A percentile compares a stretch with the other conserved stretches of the same genome.
Evolutionary conservation across 129 eudicot species (phyloP).

Genomic region (Solidago caesia): DNA sequence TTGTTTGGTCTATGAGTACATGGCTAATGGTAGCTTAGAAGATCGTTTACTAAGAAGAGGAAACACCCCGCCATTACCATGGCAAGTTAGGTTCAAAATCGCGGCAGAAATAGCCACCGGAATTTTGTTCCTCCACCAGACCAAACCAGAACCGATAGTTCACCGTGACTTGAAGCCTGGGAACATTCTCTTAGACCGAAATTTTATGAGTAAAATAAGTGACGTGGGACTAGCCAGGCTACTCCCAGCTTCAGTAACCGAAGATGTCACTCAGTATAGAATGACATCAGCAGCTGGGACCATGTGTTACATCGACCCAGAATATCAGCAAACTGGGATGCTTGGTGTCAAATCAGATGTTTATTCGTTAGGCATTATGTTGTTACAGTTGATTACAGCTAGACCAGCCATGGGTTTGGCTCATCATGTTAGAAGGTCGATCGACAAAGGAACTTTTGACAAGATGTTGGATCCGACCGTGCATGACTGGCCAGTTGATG

Average conservation of each 20-base stretch:
- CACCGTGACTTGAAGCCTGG: slow-evolving; percentile 72
- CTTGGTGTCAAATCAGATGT: slow-evolving; percentile 59
- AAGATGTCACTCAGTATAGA: slow-evolving; percentile 47
- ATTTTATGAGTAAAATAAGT: slow-evolving; percentile 54
- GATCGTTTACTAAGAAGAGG: slow-evolving; percentile 53
- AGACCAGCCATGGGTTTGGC: slow-evolving; percentile 60
- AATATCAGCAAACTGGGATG: slow-evolving; percentile 62
- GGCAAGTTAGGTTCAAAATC: slow-evolving; percentile 65
- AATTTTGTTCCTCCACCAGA: slow-evolving; percentile 65
- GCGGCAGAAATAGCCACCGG: slow-evolving; percentile 70
- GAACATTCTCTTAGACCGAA: slow-evolving; percentile 55
- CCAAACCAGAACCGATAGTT: slow-evolving; percentile 71
- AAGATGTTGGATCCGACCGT: slow-evolving; percentile 49
- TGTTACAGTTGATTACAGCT: slow-evolving; percentile 55
- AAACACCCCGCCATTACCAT: slow-evolving; percentile 45
- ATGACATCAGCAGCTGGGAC: slow-evolving; percentile 72
- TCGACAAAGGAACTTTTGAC: slow-evolving; percentile 42
- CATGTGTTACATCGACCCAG: slow-evolving; percentile 64
- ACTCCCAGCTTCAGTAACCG: slow-evolving; percentile 44
- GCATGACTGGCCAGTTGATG: slow-evolving; percentile 50
- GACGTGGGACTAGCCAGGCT: slow-evolving; percentile 71
- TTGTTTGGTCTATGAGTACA: slow-evolving; percentile 61
- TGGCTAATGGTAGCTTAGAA: slow-evolving; percentile 68
- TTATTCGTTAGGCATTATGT: slow-evolving; percentile 58
- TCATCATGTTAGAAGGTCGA: slow-evolving; percentile 39